A percentile compares a stretch with the other conserved stretches of the same genome.
Conservation (phyloP, 2,329 filamentous ascomycete genomes). For the Domatiomyces globalis region DNA sequence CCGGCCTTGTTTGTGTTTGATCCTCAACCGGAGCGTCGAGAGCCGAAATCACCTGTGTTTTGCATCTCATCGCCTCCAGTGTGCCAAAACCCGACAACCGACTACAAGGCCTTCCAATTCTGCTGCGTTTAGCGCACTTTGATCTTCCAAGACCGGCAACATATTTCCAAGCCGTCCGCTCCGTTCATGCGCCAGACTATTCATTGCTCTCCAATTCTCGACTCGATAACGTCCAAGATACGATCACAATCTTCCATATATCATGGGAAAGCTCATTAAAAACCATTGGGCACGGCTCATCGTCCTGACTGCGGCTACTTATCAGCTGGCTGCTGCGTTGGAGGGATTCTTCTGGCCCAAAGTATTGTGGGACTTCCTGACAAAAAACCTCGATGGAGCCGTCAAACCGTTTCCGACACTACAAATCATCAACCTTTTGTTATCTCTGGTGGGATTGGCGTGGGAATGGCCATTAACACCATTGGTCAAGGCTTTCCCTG, state of each 20-base stretch:
- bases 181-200: not conserved
- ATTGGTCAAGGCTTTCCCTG: slow-evolving; percentile 42
- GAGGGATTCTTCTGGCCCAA: slow-evolving; percentile 97
- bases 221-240: not conserved
- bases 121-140: not conserved
- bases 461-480: slow-evolving; percentile 83
- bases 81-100: not conserved
- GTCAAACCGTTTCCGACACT: slow-evolving; percentile 80
- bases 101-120: not conserved
- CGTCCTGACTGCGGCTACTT: slow-evolving; percentile 66
- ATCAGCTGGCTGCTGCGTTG: slow-evolving; percentile 72
- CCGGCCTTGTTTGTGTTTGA: not conserved
- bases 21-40: not conserved
- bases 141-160: not conserved
- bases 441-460: slow-evolving; percentile 63
- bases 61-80: not conserved
- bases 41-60: not conserved
- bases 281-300: slow-evolving; percentile 98
- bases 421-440: slow-evolving; percentile 75
- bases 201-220: not conserved
- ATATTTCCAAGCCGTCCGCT: not conserved
- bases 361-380: slow-evolving; percentile 94
- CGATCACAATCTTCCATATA: slow-evolving; percentile 13
- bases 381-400: slow-evolving; percentile 71
- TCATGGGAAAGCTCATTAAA: slow-evolving; percentile 96